Evolutionary conservation across 1,284 basidiomycete genomes (phyloP).

Genomic region (Flammula alnicola): DNA sequence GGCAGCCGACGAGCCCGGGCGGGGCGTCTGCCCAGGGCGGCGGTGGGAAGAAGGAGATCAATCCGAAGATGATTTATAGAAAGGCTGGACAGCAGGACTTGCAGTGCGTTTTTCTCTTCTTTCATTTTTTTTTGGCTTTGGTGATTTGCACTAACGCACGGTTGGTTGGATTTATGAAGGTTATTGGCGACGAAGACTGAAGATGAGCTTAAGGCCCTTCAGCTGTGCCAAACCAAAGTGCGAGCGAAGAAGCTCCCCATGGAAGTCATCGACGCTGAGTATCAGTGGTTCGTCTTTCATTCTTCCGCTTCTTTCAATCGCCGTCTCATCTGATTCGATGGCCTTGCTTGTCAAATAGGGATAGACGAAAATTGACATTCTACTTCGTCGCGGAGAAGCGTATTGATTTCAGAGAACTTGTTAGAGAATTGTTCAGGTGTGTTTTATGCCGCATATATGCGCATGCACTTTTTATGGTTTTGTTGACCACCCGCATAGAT

Average conservation of each 20-base stretch:
- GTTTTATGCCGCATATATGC: slow-evolving; percentile 11
- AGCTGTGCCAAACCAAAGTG: slow-evolving; percentile 91
- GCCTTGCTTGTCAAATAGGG: slow-evolving; percentile 53
- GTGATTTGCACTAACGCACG: not conserved
- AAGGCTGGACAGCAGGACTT: slow-evolving; percentile 88
- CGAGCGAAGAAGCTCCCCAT: slow-evolving; percentile 93
- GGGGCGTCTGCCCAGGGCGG: slow-evolving; percentile 33
- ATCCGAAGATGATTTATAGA: slow-evolving; percentile 96
- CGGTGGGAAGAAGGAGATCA: slow-evolving; percentile 81
- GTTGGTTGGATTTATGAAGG: slow-evolving; percentile 42
- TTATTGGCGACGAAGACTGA: slow-evolving; percentile 79
- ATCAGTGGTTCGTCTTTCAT: slow-evolving; percentile 80
- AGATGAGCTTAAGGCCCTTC: slow-evolving; percentile 92
- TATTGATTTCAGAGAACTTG: slow-evolving; percentile 96
- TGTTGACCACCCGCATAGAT: slow-evolving; percentile 38
- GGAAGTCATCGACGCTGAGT: slow-evolving; percentile 98
- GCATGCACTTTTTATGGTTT: not conserved
- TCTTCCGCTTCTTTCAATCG: not conserved
- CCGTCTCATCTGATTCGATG: too few species aligned
- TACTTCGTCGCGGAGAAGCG: slow-evolving; percentile 96
- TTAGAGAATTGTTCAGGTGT: slow-evolving; percentile 88
- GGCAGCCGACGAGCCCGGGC: slow-evolving; percentile 63
- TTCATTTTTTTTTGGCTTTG: slow-evolving; percentile 5
- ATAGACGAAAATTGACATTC: slow-evolving; percentile 96
- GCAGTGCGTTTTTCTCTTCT: slow-evolving; percentile 58